These are phyloP conservation scores for Penicillium atrosanguineum DNA, from an alignment of 495 filamentous ascomycete genomes.

Conservation along the genomic window DNA sequence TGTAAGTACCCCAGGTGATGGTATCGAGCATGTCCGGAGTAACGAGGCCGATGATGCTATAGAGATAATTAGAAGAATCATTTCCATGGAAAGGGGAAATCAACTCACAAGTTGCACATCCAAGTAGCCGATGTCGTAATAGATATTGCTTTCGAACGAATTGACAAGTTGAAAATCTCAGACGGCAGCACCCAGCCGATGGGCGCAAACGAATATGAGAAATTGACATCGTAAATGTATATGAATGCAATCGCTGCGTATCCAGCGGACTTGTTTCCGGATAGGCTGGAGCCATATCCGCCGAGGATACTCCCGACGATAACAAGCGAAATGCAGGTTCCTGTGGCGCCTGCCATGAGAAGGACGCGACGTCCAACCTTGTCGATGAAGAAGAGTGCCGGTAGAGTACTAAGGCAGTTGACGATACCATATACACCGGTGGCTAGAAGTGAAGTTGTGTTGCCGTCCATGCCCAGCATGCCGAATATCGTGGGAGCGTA, in stretches of 20 bases:
- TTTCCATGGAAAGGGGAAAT: not conserved
- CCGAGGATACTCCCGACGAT: slow-evolving; percentile 74
- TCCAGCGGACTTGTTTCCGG: slow-evolving; percentile 58
- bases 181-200: slow-evolving; percentile 45
- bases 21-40: slow-evolving; percentile 71
- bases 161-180: slow-evolving; percentile 40
- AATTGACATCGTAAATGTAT: slow-evolving; percentile 79
- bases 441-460: slow-evolving; percentile 66
- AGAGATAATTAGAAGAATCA: not conserved
- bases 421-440: slow-evolving; percentile 80
- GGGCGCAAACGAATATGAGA: slow-evolving; percentile 56
- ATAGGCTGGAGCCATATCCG: slow-evolving; percentile 58
- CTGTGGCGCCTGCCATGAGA: slow-evolving; percentile 45
- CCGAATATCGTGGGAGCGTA: slow-evolving; percentile 76
- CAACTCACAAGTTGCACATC: slow-evolving; percentile 43
- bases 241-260: slow-evolving; percentile 81
- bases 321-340: slow-evolving; percentile 64
- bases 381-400: slow-evolving; percentile 76
- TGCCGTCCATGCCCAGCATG: slow-evolving; percentile 61
- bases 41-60: slow-evolving; percentile 66
- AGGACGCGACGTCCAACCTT: slow-evolving; percentile 64
- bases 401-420: slow-evolving; percentile 71
- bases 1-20: slow-evolving; percentile 75
- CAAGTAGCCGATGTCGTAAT: slow-evolving; percentile 41
- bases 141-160: slow-evolving; percentile 38